Base-by-base conservation (phyloP, 257 asterid genomes). In the Henckelia pumila region DNA sequence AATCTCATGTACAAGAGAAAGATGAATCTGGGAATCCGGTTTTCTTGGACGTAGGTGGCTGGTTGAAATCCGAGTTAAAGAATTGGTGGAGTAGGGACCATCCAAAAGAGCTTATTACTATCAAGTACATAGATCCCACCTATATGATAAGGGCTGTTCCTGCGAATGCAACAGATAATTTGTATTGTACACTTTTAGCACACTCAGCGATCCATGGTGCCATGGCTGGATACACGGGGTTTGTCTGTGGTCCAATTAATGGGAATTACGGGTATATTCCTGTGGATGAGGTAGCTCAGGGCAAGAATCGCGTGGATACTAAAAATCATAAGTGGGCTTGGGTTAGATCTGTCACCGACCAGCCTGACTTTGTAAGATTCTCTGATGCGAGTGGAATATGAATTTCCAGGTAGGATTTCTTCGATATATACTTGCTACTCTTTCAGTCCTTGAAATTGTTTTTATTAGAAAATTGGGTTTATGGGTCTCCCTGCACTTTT, bases 261-360 rank as follows among this genome's bases (percentile, higher is more conserved):
- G 89, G 93, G 5, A 85, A 80, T 68, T 88, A 91, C 1, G 95
- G 85, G 0, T 88, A 91, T 63, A 88, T 91, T 73, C 96, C 95
- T 9, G 86, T 86, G 40, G 87, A 82, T 76, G 95, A 88, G 37
- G 87, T 91, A 63, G 95, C 93, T 1, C 55, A 17, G 61, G 85
- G 83, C 3, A 86, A 86, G 79, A 88, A 91, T 55, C 77, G 63
- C 47, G 96, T 88, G 9, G 64, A 88, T 20, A 79, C 83, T 0
- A 81, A 64, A 40, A 96, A 91, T 74, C 97, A 91, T 28, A 83
- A 82, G 73, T 91, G 97, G 97, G 92, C 93, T 4, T 91, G 97
- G 97, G 87, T 91, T 7, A 74, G 97, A 60, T 91, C 97, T 6
- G 73, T 88, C 58, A 83, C 85, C n/a, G 85, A 79, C 62, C 97